Evolutionary conservation across 129 eudicot species (phyloP).

Genomic region (Artemisia annua): DNA sequence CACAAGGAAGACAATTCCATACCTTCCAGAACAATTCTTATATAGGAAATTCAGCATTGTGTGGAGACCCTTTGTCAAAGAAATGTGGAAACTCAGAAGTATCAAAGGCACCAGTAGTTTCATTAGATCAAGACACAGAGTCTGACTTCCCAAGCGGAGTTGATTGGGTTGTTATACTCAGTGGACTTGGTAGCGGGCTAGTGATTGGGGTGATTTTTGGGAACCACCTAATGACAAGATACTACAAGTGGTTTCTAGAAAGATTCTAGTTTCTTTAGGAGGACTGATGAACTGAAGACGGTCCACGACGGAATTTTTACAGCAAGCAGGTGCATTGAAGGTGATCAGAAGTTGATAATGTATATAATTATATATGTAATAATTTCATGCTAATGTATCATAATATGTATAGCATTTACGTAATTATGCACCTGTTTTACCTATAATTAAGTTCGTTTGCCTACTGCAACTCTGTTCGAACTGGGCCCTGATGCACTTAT

Average conservation of each 20-base stretch:
- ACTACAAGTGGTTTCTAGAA: slow-evolving; percentile 12
- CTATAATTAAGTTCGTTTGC: too few relatives aligned
- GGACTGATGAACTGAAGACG: too few relatives aligned
- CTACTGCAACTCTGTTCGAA: too few relatives aligned
- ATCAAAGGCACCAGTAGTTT: neutral
- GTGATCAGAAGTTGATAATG: too few relatives aligned
- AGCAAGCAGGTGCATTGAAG: too few relatives aligned
- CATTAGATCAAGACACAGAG: neutral
- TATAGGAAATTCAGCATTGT: slow-evolving; percentile 21
- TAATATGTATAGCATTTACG: too few relatives aligned
- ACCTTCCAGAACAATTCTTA: slow-evolving; percentile 16
- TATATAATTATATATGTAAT: too few relatives aligned
- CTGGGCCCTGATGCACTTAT: too few relatives aligned
- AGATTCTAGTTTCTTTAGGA: neutral
- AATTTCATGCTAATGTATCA: too few relatives aligned
- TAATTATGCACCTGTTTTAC: too few relatives aligned
- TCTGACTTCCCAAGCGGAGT: slow-evolving; percentile 27
- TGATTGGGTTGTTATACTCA: slow-evolving; percentile 26
- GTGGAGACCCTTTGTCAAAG: slow-evolving; percentile 23
- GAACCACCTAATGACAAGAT: slow-evolving; percentile 9
- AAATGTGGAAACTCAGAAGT: slow-evolving; percentile 6
- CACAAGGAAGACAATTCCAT: slow-evolving; percentile 24
- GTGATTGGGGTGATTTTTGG: slow-evolving; percentile 17
- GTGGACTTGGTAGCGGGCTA: slow-evolving; percentile 22
- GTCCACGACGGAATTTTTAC: too few relatives aligned